A percentile compares a stretch with the other conserved stretches of the same genome.
Evolutionary conservation across 2,329 filamentous ascomycete genomes (phyloP).

Genomic region (Zalaria sp.): DNA sequence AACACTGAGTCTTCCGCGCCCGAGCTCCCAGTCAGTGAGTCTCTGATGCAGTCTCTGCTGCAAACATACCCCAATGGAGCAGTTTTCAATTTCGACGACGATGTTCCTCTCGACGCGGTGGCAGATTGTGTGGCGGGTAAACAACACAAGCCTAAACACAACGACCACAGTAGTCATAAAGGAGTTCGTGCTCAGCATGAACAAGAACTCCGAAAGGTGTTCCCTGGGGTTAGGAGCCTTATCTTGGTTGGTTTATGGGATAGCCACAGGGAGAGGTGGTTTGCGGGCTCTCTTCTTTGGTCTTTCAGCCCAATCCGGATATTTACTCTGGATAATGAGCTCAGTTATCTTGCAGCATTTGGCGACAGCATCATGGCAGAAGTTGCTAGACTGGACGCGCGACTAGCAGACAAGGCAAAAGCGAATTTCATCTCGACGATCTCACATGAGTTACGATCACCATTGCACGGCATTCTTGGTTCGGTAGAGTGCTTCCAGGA

Average conservation of each 20-base stretch:
- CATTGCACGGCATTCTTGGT: slow-evolving; percentile 32
- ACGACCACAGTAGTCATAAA: background rate
- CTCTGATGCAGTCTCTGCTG: slow-evolving; percentile 11
- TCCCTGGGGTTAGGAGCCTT: slow-evolving; percentile 30
- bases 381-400: slow-evolving; percentile 23
- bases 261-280: slow-evolving; percentile 21
- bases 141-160: background rate
- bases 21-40: slow-evolving; percentile 1
- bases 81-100: slow-evolving; percentile 18
- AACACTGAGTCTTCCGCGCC: slow-evolving; percentile 4
- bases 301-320: slow-evolving; percentile 30
- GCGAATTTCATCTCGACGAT: slow-evolving; percentile 38
- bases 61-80: slow-evolving; percentile 19
- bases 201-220: slow-evolving; percentile 9
- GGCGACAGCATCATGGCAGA: slow-evolving; percentile 28
- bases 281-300: slow-evolving; percentile 32
- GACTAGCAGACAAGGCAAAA: slow-evolving; percentile 32
- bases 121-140: background rate
- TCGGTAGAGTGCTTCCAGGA: slow-evolving; percentile 32
- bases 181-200: slow-evolving; percentile 1
- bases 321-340: slow-evolving; percentile 24
- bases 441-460: slow-evolving; percentile 37
- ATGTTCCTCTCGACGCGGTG: slow-evolving; percentile 7
- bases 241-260: slow-evolving; percentile 40
- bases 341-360: slow-evolving; percentile 29